A percentile compares a stretch with the other conserved stretches of the same genome.
These are phyloP conservation scores for Fagus sylvatica DNA, from an alignment of 306 rosid genomes.

Conservation along the genomic window DNA sequence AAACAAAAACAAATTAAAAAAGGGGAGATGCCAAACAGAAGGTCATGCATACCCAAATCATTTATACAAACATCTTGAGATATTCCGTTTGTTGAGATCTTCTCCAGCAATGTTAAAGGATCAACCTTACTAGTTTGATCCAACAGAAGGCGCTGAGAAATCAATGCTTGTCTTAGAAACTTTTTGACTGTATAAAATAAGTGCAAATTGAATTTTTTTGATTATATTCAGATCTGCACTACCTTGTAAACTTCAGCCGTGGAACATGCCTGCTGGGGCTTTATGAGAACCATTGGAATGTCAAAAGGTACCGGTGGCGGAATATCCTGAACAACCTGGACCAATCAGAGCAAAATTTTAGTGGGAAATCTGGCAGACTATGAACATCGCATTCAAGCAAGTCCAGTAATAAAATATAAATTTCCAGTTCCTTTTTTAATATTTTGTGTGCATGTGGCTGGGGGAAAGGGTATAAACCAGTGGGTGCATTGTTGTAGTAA, in stretches of 20 bases:
- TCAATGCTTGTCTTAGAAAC: slow-evolving; percentile 21
- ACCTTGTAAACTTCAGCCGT: slow-evolving; percentile 98
- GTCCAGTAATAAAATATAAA: slow-evolving; percentile 3
- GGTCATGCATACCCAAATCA: slow-evolving; percentile 69
- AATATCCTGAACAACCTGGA: slow-evolving; percentile 77
- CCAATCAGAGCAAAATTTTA: slow-evolving; percentile 25
- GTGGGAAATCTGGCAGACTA: slow-evolving; percentile 21
- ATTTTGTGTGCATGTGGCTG: background rate
- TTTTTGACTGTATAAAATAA: slow-evolving; percentile 4
- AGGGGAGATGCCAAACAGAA: background rate
- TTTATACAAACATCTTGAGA: slow-evolving; percentile 86
- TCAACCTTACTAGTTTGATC: slow-evolving; percentile 72
- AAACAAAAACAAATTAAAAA: background rate
- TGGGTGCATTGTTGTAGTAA: background rate
- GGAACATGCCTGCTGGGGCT: slow-evolving; percentile 87
- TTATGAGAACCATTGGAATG: slow-evolving; percentile 92
- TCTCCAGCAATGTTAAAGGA: slow-evolving; percentile 75
- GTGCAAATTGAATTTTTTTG: slow-evolving; percentile 6
- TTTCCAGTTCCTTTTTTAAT: background rate
- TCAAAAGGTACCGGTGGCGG: slow-evolving; percentile 65
- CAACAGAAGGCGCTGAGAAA: slow-evolving; percentile 59
- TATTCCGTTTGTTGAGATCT: slow-evolving; percentile 68
- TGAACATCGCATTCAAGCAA: slow-evolving; percentile 9
- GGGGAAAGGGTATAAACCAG: background rate
- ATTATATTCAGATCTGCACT: slow-evolving; percentile 22